These are phyloP conservation scores for Fragaria vesca DNA, from an alignment of 306 rosid genomes.

Conservation along the genomic window DNA sequence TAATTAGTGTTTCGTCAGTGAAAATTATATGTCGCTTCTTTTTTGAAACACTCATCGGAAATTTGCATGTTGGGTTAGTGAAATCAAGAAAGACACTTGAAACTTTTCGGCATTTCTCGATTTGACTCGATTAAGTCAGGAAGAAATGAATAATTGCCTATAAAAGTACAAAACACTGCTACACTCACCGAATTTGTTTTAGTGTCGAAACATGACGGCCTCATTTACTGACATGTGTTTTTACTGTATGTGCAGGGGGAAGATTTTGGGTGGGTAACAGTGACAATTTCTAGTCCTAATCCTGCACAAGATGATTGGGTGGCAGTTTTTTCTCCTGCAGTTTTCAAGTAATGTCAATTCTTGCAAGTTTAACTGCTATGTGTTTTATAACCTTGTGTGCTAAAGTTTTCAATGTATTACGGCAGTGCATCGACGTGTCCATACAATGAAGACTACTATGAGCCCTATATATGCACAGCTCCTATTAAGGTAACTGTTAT, in stretches of 20 bases:
- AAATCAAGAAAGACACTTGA: not conserved
- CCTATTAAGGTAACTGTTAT: constrained; percentile 13
- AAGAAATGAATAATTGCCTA: not conserved
- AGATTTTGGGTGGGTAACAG: constrained; percentile 31
- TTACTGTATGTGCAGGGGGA: constrained; percentile 26
- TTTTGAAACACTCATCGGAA: not conserved
- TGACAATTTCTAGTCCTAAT: constrained; percentile 23
- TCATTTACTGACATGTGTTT: not conserved
- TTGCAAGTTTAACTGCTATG: not conserved
- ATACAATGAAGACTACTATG: constrained; percentile 10
- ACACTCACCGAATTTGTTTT: not conserved
- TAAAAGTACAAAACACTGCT: not conserved
- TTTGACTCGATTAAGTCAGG: too few species aligned
- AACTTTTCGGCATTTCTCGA: not conserved
- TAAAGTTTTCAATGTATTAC: not conserved
- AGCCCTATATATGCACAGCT: constrained; percentile 22
- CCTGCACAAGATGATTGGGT: constrained; percentile 40
- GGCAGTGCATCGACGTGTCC: constrained; percentile 18
- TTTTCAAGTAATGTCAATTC: constrained; percentile 26
- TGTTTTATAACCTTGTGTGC: not conserved
- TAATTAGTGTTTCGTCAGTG: not conserved
- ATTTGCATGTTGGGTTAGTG: not conserved
- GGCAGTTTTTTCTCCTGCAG: constrained; percentile 40
- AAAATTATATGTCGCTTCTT: not conserved
- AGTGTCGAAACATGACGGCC: not conserved